Evolutionary conservation across 352 stramenopile genomes (phyloP), one percentile per base, ranked within the genome.

Genomic region (Pythium coloratum): DNA sequence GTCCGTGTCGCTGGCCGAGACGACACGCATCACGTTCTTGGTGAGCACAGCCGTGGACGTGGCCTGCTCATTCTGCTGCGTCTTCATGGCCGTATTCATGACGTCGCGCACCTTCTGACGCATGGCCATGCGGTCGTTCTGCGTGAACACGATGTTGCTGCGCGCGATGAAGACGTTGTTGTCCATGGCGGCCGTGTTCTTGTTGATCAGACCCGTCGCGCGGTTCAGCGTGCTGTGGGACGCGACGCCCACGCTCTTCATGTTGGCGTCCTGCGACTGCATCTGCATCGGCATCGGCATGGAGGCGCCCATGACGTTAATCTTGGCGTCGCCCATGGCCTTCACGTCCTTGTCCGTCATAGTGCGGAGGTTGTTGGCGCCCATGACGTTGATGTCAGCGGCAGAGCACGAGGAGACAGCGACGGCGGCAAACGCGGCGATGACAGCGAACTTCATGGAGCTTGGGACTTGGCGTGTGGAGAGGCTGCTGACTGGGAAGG

Each of bases 101-200:
- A 34, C 50, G 4, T 69, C 44, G 24, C 72, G 55, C 1, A 79
- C 63, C 53, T 79, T 69, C 24, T 59, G 36, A 10, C 46, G 47
- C 53, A 79, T 20, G 38, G 54, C 64, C 42, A 77, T 24, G n/a
- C 64, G 64, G 63, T 80, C 73, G 62, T 73, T 77, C 62, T 77
- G 71, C 40, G 64, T 70, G 32, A 74, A 68, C 3, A 77, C 13
- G 6, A 80, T n/a, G 59, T 80, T 80, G 62, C 67, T 77, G 26
- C 63, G 61, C 6, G 73, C 33, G 36, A 80, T 55, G n/a, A 74
- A 71, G 28, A 77, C 34, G 62, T 80, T 80, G 65, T 80, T 80
- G 67, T 76, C 62, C 36, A 47, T 69, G n/a, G 71, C 71, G 32
- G 76, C 20, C 54, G 67, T 74, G 67, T 80, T 80, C 71, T 80